Evolutionary conservation across 2,329 filamentous ascomycete genomes (phyloP).

Genomic region (Westerdykella aurantiaca): DNA sequence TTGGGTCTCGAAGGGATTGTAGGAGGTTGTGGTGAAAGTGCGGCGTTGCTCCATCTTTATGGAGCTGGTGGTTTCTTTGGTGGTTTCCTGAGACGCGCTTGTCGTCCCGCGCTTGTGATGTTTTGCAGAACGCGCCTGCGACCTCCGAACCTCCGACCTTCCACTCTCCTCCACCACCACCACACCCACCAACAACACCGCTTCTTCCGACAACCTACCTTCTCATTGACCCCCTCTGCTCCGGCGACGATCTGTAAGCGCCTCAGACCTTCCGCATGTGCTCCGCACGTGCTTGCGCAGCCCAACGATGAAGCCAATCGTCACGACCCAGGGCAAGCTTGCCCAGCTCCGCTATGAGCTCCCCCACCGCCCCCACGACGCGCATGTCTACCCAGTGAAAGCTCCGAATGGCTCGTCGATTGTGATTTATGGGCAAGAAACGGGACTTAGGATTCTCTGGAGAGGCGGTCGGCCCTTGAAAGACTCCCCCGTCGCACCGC

Average conservation of each 20-base stretch:
- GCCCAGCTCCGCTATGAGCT: slow-evolving; percentile 49
- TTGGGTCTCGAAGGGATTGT: background rate
- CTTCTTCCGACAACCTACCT: background rate
- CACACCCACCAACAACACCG: background rate
- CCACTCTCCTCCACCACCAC: slow-evolving; percentile 2
- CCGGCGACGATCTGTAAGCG: background rate
- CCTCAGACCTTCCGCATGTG: background rate
- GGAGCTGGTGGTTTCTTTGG: background rate
- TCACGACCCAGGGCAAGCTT: slow-evolving; percentile 27
- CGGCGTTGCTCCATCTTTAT: background rate
- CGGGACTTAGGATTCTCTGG: slow-evolving; percentile 56
- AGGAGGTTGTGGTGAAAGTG: slow-evolving; percentile 4
- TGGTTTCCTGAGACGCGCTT: background rate
- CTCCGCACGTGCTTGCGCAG: slow-evolving; percentile 4
- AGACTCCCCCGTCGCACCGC: slow-evolving; percentile 13
- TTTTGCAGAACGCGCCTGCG: slow-evolving; percentile 19
- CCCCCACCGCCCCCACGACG: slow-evolving; percentile 51
- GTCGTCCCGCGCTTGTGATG: slow-evolving; percentile 1
- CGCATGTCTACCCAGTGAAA: slow-evolving; percentile 53
- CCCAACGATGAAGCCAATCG: slow-evolving; percentile 70
- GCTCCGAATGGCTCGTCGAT: slow-evolving; percentile 58
- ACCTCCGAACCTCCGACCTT: slow-evolving; percentile 7
- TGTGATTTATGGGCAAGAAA: slow-evolving; percentile 55
- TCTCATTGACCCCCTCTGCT: background rate
- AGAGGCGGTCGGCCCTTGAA: slow-evolving; percentile 51